A percentile compares a stretch with the other conserved stretches of the same genome.
These are phyloP conservation scores for Yarrowia galli DNA, from an alignment of 1,139 yeast species.

Conservation along the genomic window DNA sequence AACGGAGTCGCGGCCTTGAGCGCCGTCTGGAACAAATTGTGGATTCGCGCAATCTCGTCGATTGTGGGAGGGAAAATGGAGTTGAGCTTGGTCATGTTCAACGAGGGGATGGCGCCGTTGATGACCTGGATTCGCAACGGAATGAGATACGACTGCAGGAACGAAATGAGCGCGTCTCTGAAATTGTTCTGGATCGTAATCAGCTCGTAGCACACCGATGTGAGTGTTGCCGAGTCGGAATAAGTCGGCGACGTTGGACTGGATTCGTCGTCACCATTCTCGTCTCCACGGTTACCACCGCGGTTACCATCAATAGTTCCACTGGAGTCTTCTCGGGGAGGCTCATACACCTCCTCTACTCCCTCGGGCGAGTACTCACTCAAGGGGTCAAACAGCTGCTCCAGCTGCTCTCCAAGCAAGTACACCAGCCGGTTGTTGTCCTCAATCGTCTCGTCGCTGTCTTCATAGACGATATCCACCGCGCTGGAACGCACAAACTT, in stretches of 20 bases:
- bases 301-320: too few relatives aligned
- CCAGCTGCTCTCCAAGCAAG: conserved; percentile 81
- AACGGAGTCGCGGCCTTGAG: conserved; percentile 67
- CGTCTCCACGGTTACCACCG: too few relatives aligned
- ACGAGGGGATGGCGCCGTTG: conserved; percentile 57
- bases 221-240: conserved; percentile 46
- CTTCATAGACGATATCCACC: conserved; percentile 78
- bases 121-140: conserved; percentile 78
- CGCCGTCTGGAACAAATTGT: conserved; percentile 81
- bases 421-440: conserved; percentile 76
- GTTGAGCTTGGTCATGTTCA: conserved; percentile 68
- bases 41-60: conserved; percentile 88
- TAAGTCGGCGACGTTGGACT: conserved; percentile 38
- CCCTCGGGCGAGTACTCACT: conserved; percentile 92
- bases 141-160: conserved; percentile 77
- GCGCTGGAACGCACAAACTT: conserved; percentile 63
- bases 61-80: conserved; percentile 91
- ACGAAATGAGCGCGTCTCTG: conserved; percentile 72
- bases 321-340: conserved; percentile 51
- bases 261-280: not conserved
- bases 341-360: conserved; percentile 69
- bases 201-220: conserved; percentile 69
- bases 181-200: conserved; percentile 73
- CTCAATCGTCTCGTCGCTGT: conserved; percentile 60
- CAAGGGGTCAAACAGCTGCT: conserved; percentile 86